These are phyloP conservation scores for Penicillium angulare DNA, from an alignment of 495 filamentous ascomycete genomes.

Conservation along the genomic window DNA sequence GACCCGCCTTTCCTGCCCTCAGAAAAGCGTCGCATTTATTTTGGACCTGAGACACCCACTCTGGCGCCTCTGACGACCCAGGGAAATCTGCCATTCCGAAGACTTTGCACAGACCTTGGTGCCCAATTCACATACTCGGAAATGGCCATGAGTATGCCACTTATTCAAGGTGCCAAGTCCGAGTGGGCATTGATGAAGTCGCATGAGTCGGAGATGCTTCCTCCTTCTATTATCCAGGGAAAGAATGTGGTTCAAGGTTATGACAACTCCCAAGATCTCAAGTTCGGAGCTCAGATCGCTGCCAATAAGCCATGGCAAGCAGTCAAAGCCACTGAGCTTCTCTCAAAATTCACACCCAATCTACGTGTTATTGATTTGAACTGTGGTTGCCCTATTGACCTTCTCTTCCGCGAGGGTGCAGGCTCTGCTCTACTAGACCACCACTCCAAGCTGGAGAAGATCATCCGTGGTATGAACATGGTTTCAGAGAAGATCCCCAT, in stretches of 20 bases:
- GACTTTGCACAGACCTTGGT: constrained; percentile 85
- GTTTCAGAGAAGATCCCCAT: constrained; percentile 86
- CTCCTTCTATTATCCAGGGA: constrained; percentile 54
- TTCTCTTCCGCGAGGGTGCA: constrained; percentile 80
- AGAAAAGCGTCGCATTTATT: constrained; percentile 90
- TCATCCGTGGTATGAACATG: constrained; percentile 89
- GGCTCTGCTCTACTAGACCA: constrained; percentile 93
- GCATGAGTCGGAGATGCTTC: constrained; percentile 72
- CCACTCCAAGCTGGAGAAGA: constrained; percentile 81
- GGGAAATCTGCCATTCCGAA: constrained; percentile 94
- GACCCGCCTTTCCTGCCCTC: constrained; percentile 86
- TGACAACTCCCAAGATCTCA: constrained; percentile 76
- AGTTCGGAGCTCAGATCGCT: constrained; percentile 88
- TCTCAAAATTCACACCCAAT: constrained; percentile 72
- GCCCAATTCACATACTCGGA: constrained; percentile 95
- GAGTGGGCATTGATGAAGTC: constrained; percentile 96
- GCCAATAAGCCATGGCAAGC: constrained; percentile 86
- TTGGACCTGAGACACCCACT: constrained; percentile 86
- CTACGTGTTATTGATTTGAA: constrained; percentile 91
- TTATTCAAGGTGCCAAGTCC: constrained; percentile 85
- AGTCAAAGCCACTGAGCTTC: constrained; percentile 78
- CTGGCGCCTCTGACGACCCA: constrained; percentile 90
- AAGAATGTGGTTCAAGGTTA: constrained; percentile 63
- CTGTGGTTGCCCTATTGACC: constrained; percentile 94
- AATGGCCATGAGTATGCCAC: constrained; percentile 90